These are phyloP conservation scores for Pleurozium schreberi DNA, from an alignment of 225 moss, liverwort and hornwort species.

Conservation along the genomic window DNA sequence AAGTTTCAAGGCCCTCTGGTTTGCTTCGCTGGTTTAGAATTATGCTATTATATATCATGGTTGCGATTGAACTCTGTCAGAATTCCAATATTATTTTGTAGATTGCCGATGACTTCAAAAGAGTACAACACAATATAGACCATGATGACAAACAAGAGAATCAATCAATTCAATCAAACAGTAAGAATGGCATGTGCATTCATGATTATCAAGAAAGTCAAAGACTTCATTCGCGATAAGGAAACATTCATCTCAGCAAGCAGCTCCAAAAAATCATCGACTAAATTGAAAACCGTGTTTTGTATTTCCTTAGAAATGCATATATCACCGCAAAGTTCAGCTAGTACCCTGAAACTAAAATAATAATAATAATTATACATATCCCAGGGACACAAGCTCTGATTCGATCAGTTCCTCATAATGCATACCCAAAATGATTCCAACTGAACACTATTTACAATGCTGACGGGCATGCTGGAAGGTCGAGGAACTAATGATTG, in stretches of 20 bases:
- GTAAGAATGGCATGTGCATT: neutral
- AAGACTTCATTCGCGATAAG: no score
- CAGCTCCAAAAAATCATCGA: neutral
- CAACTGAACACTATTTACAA: neutral
- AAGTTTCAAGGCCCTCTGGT: neutral
- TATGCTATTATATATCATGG: no score
- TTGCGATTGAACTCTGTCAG: neutral
- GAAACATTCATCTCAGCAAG: neutral
- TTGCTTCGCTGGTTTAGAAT: neutral
- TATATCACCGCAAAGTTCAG: neutral
- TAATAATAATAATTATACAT: no score
- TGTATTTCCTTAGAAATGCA: neutral
- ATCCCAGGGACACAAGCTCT: no score
- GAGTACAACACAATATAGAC: no score
- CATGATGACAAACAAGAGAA: neutral
- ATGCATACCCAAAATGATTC: neutral
- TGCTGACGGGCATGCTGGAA: neutral
- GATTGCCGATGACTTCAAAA: neutral
- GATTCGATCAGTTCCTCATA: no score
- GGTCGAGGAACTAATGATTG: neutral
- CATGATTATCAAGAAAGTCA: neutral
- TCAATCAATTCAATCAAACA: neutral
- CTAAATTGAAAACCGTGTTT: neutral
- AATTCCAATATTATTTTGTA: neutral
- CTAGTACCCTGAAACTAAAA: neutral